Evolutionary conservation across 345 rosid species (phyloP).

Genomic region (Ceriops tagal): DNA sequence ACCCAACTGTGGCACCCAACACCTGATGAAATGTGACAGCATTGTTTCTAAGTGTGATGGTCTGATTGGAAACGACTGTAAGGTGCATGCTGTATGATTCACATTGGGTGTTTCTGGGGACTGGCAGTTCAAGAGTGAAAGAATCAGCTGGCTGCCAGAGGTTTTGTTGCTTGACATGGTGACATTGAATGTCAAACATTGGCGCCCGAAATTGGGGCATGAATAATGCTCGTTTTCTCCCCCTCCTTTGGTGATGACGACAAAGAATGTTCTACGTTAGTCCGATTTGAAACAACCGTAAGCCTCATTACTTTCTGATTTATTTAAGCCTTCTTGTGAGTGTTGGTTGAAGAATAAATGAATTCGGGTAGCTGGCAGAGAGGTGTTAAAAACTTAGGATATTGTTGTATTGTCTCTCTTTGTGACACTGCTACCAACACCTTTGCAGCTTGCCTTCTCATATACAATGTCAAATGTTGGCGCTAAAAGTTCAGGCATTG

Average conservation of each 20-base stretch:
- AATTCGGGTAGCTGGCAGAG: neutral
- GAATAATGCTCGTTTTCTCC: neutral
- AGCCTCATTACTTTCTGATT: neutral
- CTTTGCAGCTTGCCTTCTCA: neutral
- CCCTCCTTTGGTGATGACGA: too few species aligned
- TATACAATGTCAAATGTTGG: too few species aligned
- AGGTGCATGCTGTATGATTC: conserved; percentile 28
- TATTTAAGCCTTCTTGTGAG: neutral
- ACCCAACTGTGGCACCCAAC: conserved; percentile 38
- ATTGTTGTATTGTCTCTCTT: neutral
- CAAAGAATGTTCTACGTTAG: neutral
- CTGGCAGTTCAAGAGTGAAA: neutral
- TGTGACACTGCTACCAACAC: neutral
- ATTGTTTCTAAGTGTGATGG: conserved; percentile 62
- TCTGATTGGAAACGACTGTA: conserved; percentile 27
- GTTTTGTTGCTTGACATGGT: conserved; percentile 8
- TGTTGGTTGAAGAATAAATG: neutral
- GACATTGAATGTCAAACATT: neutral
- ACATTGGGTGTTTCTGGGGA: too few species aligned
- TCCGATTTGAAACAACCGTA: neutral
- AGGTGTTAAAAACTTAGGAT: too few species aligned
- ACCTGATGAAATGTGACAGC: conserved; percentile 67
- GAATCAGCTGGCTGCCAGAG: conserved; percentile 4
- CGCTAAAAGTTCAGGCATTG: too few species aligned
- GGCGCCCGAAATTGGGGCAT: conserved; percentile 2